Percentiles rank a stretch among this genome's conserved stretches.
These are phyloP conservation scores for Fusarium virguliforme DNA, from an alignment of 2,329 filamentous ascomycete species.

Conservation along the genomic window DNA sequence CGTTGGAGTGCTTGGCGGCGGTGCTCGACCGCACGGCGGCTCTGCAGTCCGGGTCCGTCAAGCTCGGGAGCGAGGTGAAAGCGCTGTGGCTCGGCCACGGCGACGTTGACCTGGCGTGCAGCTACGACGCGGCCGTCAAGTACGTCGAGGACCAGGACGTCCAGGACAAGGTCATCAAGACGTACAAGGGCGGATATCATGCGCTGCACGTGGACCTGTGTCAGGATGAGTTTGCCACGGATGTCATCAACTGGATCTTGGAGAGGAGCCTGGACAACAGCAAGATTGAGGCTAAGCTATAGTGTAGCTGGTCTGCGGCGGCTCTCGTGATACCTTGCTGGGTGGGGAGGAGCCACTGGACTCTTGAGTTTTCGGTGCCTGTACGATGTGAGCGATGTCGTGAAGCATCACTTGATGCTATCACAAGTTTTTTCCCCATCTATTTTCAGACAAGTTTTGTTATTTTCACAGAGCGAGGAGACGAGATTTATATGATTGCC, in stretches of 20 bases:
- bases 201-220: slow-evolving; percentile 76
- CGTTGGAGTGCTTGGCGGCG: slow-evolving; percentile 83
- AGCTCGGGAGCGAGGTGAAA: slow-evolving; percentile 68
- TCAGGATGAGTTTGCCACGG: slow-evolving; percentile 69
- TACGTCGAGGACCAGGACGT: slow-evolving; percentile 74
- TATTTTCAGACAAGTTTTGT: background rate
- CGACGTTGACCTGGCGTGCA: slow-evolving; percentile 79
- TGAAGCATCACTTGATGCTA: slow-evolving; percentile 23
- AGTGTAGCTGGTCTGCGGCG: slow-evolving; percentile 19
- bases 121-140: slow-evolving; percentile 74
- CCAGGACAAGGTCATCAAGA: slow-evolving; percentile 79
- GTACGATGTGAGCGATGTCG: slow-evolving; percentile 7
- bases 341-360: slow-evolving; percentile 3
- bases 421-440: background rate
- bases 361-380: background rate
- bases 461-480: slow-evolving; percentile 11
- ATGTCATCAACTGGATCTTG: slow-evolving; percentile 78
- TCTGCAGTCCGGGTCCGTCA: slow-evolving; percentile 71
- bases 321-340: background rate
- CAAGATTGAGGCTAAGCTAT: slow-evolving; percentile 59
- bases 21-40: slow-evolving; percentile 81
- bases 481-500: slow-evolving; percentile 12
- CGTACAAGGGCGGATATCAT: slow-evolving; percentile 86
- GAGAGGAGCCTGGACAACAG: slow-evolving; percentile 54
- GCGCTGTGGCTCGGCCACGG: slow-evolving; percentile 84